These are phyloP conservation scores for Xylaria digitata DNA, from an alignment of 2,329 filamentous ascomycete genomes.

Conservation along the genomic window DNA sequence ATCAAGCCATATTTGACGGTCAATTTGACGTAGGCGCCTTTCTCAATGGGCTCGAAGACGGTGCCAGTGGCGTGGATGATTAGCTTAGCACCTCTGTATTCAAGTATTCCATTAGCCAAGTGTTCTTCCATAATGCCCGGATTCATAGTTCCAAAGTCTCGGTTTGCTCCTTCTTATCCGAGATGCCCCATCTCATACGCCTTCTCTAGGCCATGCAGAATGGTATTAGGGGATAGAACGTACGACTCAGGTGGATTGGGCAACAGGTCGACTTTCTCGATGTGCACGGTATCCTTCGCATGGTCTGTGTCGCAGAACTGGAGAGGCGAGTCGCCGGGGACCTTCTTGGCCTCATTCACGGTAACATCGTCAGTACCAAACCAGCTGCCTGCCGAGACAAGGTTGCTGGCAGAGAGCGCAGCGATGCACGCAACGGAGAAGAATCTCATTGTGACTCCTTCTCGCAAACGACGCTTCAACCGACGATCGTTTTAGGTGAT, in stretches of 20 bases:
- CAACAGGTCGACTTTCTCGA: slow-evolving; percentile 80
- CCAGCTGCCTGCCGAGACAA: slow-evolving; percentile 60
- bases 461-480: neutral
- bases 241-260: slow-evolving; percentile 93
- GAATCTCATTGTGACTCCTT: slow-evolving; percentile 52
- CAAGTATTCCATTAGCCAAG: slow-evolving; percentile 40
- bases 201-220: neutral
- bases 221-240: slow-evolving; percentile 52
- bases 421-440: slow-evolving; percentile 58
- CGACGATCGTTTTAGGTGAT: neutral
- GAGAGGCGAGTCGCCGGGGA: slow-evolving; percentile 88
- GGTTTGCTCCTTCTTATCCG: neutral
- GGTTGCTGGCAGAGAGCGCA: slow-evolving; percentile 52
- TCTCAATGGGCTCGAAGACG: slow-evolving; percentile 76
- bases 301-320: slow-evolving; percentile 78
- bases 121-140: slow-evolving; percentile 3
- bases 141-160: neutral
- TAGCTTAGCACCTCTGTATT: slow-evolving; percentile 77
- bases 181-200: neutral
- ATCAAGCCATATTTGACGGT: slow-evolving; percentile 96
- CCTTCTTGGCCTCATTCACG: slow-evolving; percentile 66
- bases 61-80: slow-evolving; percentile 81
- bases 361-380: slow-evolving; percentile 63
- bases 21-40: slow-evolving; percentile 84
- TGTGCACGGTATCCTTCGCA: slow-evolving; percentile 74